Percentiles rank a stretch among this genome's conserved stretches.
Conservation (phyloP, 1,284 basidiomycete species). For the Cutaneotrichosporon curvatum region DNA sequence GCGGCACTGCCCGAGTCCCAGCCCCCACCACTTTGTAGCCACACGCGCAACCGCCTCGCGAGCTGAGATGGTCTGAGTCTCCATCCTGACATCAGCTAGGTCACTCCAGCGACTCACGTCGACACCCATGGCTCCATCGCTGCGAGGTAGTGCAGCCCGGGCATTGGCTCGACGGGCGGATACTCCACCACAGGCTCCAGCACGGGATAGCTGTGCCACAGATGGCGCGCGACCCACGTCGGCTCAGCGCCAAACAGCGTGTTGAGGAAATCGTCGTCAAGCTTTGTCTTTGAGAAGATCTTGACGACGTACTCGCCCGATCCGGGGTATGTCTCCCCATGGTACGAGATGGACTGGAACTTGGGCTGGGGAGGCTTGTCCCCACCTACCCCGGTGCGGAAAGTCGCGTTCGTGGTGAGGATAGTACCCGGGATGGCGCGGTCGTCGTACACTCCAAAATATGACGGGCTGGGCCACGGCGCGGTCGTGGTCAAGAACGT, state of each 20-base stretch:
- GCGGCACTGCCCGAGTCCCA: slow-evolving; percentile 39
- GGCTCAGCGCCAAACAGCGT: slow-evolving; percentile 56
- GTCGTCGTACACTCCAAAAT: slow-evolving; percentile 58
- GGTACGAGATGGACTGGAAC: slow-evolving; percentile 87
- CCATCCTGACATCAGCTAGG: slow-evolving; percentile 56
- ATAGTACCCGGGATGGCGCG: slow-evolving; percentile 58
- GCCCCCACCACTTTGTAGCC: slow-evolving; percentile 57
- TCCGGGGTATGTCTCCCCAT: slow-evolving; percentile 53
- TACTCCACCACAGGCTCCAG: slow-evolving; percentile 62
- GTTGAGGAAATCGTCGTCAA: slow-evolving; percentile 64
- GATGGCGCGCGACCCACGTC: slow-evolving; percentile 75
- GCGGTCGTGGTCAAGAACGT: slow-evolving; percentile 77
- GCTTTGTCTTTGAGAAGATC: slow-evolving; percentile 67
- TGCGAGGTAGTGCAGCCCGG: slow-evolving; percentile 79
- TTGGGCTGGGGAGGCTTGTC: slow-evolving; percentile 54
- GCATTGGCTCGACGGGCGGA: slow-evolving; percentile 66
- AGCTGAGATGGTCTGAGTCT: slow-evolving; percentile 77
- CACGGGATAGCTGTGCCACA: slow-evolving; percentile 50
- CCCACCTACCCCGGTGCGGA: neutral
- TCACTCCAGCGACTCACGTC: slow-evolving; percentile 41
- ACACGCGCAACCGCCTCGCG: slow-evolving; percentile 75
- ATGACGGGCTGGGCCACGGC: slow-evolving; percentile 56
- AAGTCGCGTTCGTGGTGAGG: slow-evolving; percentile 51
- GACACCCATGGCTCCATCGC: slow-evolving; percentile 69
- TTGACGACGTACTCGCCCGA: slow-evolving; percentile 65